Evolutionary conservation across 805 yeast genomes (phyloP).

Genomic region (Clavispora asparagi): DNA sequence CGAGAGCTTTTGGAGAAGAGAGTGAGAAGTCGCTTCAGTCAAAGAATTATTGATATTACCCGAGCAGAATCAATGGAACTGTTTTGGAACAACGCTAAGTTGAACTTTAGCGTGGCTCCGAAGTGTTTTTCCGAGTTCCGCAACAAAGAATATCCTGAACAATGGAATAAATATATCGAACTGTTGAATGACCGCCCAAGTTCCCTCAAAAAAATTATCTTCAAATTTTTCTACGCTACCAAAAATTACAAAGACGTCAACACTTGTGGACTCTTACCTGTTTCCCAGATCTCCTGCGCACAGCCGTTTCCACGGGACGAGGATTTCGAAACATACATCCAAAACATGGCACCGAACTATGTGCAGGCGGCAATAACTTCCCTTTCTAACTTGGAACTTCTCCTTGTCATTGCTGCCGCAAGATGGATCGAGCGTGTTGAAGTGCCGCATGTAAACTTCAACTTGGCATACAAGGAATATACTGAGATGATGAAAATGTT

Average conservation of each 20-base stretch:
- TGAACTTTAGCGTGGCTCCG: slow-evolving; percentile 28
- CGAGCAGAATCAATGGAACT: slow-evolving; percentile 44
- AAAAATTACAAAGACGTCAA: slow-evolving; percentile 50
- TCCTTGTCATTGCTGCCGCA: slow-evolving; percentile 69
- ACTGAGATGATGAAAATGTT: slow-evolving; percentile 43
- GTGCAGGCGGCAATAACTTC: slow-evolving; percentile 24
- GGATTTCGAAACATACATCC: slow-evolving; percentile 20
- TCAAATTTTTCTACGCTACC: slow-evolving; percentile 49
- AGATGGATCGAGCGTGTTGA: slow-evolving; percentile 59
- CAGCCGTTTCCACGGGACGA: slow-evolving; percentile 23
- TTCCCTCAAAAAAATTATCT: slow-evolving; percentile 10
- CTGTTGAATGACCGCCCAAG: slow-evolving; percentile 8
- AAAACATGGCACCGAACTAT: slow-evolving; percentile 19
- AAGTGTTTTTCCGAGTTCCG: slow-evolving; percentile 13
- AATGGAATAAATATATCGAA: slow-evolving; percentile 44
- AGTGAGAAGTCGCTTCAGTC: slow-evolving; percentile 85
- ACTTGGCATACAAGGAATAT: slow-evolving; percentile 75
- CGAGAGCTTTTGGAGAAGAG: slow-evolving; percentile 85
- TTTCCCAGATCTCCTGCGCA: slow-evolving; percentile 23
- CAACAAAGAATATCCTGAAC: slow-evolving; percentile 18
- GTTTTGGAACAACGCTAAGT: slow-evolving; percentile 45
- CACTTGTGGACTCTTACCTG: slow-evolving; percentile 39
- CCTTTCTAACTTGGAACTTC: slow-evolving; percentile 67
- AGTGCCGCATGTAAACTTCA: slow-evolving; percentile 63
- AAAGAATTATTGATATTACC: slow-evolving; percentile 59